Evolutionary conservation across 441 rosid genomes (phyloP).

Genomic region (Kokia cookei): DNA sequence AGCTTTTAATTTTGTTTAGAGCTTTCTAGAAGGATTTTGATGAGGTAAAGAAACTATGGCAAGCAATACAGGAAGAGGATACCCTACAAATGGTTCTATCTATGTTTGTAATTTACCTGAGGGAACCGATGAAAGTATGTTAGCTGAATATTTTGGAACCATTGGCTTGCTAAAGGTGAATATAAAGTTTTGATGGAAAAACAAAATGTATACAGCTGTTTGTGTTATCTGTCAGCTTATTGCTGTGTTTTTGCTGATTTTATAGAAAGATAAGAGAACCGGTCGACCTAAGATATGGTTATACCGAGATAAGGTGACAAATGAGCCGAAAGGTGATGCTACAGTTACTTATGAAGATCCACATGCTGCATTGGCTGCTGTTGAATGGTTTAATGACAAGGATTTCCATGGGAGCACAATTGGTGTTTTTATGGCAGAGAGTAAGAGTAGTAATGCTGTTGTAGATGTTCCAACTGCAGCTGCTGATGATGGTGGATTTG

Average conservation of each 20-base stretch:
- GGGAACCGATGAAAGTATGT: conserved; percentile 82
- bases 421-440: conserved; percentile 81
- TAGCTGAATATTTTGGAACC: conserved; percentile 91
- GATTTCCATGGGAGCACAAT: conserved; percentile 81
- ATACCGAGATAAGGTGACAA: conserved; percentile 76
- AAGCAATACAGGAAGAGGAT: conserved; percentile 51
- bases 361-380: conserved; percentile 91
- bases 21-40: conserved; percentile 20
- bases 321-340: conserved; percentile 97
- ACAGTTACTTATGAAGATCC: conserved; percentile 97
- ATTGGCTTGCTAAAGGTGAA: conserved; percentile 87
- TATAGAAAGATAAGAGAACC: conserved; percentile 85
- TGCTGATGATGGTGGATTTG: conserved; percentile 40
- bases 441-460: conserved; percentile 52
- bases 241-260: background rate
- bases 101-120: conserved; percentile 79
- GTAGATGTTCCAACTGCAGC: conserved; percentile 23
- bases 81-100: conserved; percentile 64
- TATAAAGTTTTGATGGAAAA: background rate
- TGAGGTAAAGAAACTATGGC: conserved; percentile 61
- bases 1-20: background rate
- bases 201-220: background rate
- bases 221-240: background rate
- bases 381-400: conserved; percentile 95
- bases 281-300: conserved; percentile 93